Conservation (phyloP, 2,329 filamentous ascomycete species). For the Ophiostoma angusticollis region DNA sequence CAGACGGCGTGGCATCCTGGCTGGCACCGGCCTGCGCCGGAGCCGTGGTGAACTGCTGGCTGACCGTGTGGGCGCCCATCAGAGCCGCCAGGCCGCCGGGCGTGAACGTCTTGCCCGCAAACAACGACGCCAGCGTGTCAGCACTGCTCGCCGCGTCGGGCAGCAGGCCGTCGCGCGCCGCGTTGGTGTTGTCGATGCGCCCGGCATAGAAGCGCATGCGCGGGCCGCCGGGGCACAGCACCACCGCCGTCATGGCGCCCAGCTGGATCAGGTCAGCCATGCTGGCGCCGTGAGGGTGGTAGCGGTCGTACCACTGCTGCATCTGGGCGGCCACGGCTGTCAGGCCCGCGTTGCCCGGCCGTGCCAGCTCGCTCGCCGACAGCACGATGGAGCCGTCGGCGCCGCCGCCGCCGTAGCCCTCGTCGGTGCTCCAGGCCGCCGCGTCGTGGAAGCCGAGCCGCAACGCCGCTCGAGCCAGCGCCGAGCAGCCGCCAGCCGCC, state of each 20-base stretch:
- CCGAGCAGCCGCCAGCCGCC: constrained; percentile 22
- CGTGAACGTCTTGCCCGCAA: constrained; percentile 35
- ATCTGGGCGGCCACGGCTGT: constrained; percentile 26
- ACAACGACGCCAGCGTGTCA: constrained; percentile 31
- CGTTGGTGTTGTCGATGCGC: constrained; percentile 28
- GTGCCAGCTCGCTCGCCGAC: constrained; percentile 22
- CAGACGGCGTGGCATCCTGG: constrained; percentile 33
- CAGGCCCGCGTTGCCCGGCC: constrained; percentile 31
- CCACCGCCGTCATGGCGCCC: constrained; percentile 31
- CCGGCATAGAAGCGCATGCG: constrained; percentile 34
- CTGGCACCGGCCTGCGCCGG: constrained; percentile 22
- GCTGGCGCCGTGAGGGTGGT: constrained; percentile 24
- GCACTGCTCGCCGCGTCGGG: constrained; percentile 28
- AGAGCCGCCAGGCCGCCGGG: constrained; percentile 37
- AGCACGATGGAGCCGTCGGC: constrained; percentile 32
- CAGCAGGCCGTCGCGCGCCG: constrained; percentile 30
- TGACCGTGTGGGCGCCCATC: constrained; percentile 38
- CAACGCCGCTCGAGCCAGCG: constrained; percentile 28
- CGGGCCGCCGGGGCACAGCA: constrained; percentile 37
- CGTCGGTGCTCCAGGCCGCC: constrained; percentile 25
- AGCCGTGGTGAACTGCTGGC: constrained; percentile 33
- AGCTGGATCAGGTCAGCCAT: constrained; percentile 43
- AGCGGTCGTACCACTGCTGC: constrained; percentile 25
- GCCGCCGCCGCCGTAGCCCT: constrained; percentile 17
- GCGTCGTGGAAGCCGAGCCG: constrained; percentile 34